Conservation (phyloP, 805 yeast genomes). For the Gaillardinia entomophila region DNA sequence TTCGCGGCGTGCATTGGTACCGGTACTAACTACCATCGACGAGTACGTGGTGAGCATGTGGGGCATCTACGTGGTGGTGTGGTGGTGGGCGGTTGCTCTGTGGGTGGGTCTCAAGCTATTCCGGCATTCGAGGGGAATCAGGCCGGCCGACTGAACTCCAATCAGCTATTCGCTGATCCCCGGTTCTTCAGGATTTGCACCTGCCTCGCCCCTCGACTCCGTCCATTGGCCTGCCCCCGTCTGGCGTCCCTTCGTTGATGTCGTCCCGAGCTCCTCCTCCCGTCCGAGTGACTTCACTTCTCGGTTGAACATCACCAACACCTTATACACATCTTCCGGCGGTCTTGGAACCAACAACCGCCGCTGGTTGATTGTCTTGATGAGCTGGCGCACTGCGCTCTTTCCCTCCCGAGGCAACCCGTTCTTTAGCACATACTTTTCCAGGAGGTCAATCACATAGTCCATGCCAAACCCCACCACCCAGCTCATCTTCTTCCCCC, state of each 20-base stretch:
- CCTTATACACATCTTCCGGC: slow-evolving; percentile 10
- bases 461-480: slow-evolving; percentile 61
- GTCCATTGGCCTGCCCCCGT: slow-evolving; percentile 81
- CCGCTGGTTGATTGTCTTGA: slow-evolving; percentile 30
- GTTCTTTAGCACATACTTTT: slow-evolving; percentile 50
- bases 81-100: slow-evolving; percentile 67
- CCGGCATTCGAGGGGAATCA: slow-evolving; percentile 67
- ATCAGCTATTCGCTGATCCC: no score
- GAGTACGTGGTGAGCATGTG: slow-evolving; percentile 26
- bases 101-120: slow-evolving; percentile 82
- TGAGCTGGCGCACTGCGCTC: slow-evolving; percentile 25
- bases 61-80: slow-evolving; percentile 34
- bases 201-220: slow-evolving; percentile 70
- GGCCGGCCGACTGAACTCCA: background rate
- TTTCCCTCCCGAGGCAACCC: slow-evolving; percentile 12
- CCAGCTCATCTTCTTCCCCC: slow-evolving; percentile 94
- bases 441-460: slow-evolving; percentile 66
- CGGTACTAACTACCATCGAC: slow-evolving; percentile 19
- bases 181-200: no score
- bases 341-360: slow-evolving; percentile 9
- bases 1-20: slow-evolving; percentile 6
- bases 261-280: slow-evolving; percentile 15
- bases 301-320: slow-evolving; percentile 29
- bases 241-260: slow-evolving; percentile 48
- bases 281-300: slow-evolving; percentile 17